These are phyloP conservation scores for Kwoniella mangroviensis DNA, from an alignment of 768 basidiomycete species.

Conservation along the genomic window DNA sequence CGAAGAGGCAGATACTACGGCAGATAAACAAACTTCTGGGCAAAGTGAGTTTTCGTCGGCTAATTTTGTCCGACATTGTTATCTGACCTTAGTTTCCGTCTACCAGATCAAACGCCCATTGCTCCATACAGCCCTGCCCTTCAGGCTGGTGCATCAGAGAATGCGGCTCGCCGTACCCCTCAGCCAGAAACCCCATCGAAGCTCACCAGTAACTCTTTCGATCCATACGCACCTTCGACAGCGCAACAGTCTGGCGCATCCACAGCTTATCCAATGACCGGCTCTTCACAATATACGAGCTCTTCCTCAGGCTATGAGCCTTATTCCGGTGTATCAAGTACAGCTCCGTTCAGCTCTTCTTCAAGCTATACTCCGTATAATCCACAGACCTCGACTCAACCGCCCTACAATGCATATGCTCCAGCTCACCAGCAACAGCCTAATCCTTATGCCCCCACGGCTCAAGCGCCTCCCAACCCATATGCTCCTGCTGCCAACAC, in stretches of 20 bases:
- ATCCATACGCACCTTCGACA: slow-evolving; percentile 33
- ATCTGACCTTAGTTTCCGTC: no score
- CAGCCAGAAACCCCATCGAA: slow-evolving; percentile 30
- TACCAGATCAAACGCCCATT: slow-evolving; percentile 9
- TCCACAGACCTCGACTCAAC: not conserved
- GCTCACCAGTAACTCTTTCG: slow-evolving; percentile 25
- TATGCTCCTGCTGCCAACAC: not conserved
- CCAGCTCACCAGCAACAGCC: not conserved
- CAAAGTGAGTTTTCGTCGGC: slow-evolving; percentile 16
- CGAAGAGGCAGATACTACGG: not conserved
- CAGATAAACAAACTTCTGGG: not conserved
- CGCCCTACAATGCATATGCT: slow-evolving; percentile 11
- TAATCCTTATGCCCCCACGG: not conserved
- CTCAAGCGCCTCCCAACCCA: not conserved
- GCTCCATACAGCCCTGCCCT: slow-evolving; percentile 17
- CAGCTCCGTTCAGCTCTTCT: slow-evolving; percentile 24
- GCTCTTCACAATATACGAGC: slow-evolving; percentile 3
- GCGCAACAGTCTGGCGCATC: slow-evolving; percentile 8
- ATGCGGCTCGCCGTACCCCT: slow-evolving; percentile 49
- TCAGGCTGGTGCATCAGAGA: slow-evolving; percentile 32
- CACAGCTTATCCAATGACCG: not conserved
- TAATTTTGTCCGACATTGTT: not conserved
- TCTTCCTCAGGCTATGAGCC: slow-evolving; percentile 23
- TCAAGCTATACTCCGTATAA: slow-evolving; percentile 10
- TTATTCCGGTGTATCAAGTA: slow-evolving; percentile 14